These are phyloP conservation scores for Colletotrichum brevisporum DNA, from an alignment of 2,329 filamentous ascomycete species.

Conservation along the genomic window DNA sequence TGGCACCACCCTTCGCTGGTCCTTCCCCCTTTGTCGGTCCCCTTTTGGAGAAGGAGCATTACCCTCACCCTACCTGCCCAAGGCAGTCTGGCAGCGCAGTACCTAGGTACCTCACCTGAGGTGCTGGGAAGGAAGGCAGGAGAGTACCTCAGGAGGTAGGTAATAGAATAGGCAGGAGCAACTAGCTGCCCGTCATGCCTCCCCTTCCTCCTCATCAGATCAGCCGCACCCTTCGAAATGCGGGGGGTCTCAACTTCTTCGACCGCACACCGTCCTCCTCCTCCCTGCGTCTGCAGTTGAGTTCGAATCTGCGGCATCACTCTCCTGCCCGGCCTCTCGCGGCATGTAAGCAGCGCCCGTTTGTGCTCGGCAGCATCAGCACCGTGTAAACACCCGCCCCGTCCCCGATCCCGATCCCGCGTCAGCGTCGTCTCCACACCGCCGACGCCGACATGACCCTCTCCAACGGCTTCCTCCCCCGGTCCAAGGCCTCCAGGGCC, in stretches of 20 bases:
- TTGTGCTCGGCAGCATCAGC: background rate
- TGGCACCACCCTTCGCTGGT: conserved; percentile 27
- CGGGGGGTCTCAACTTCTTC: conserved; percentile 19
- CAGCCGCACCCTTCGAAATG: conserved; percentile 28
- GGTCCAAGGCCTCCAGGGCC: conserved; percentile 32
- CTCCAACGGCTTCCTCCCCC: conserved; percentile 25
- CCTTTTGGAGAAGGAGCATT: background rate
- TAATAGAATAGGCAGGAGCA: background rate
- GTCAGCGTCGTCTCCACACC: conserved; percentile 3
- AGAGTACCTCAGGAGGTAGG: background rate
- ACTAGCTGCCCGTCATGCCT: conserved; percentile 9
- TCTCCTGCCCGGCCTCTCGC: conserved; percentile 15
- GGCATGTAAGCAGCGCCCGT: conserved; percentile 4
- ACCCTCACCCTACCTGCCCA: background rate
- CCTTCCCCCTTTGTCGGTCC: conserved; percentile 7
- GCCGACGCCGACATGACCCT: conserved; percentile 22
- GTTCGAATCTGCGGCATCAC: conserved; percentile 8
- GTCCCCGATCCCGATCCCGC: background rate
- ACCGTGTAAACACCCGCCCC: background rate
- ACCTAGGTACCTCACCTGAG: no score
- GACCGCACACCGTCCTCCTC: conserved; percentile 7
- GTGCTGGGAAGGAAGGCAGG: background rate
- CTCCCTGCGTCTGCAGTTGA: background rate
- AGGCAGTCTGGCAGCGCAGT: no score
- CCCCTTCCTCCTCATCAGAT: conserved; percentile 34